Percentiles rank a stretch among this genome's conserved stretches.
Conservation (phyloP, 768 basidiomycete genomes). For the Rhizopogon vulgaris region DNA sequence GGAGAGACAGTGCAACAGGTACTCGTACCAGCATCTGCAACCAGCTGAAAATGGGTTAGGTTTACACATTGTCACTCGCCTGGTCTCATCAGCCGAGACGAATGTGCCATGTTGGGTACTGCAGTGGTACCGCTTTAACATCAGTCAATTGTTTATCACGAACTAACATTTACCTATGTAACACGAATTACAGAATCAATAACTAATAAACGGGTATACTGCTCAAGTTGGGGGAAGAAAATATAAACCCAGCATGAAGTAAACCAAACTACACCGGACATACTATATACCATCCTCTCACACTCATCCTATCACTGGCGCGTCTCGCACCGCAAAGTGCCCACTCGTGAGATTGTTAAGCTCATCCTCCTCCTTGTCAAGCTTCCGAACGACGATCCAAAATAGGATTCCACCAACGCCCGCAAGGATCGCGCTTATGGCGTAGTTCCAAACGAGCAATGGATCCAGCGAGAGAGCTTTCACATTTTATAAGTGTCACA, state of each 20-base stretch:
- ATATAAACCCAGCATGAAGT: background rate
- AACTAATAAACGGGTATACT: too few species aligned
- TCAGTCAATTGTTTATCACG: too few species aligned
- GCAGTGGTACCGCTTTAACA: too few species aligned
- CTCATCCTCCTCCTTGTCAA: slow-evolving; percentile 58
- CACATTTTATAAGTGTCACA: background rate
- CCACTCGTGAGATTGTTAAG: slow-evolving; percentile 50
- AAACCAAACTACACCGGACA: background rate
- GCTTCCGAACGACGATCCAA: slow-evolving; percentile 43
- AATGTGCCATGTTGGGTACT: too few species aligned
- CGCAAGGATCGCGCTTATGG: slow-evolving; percentile 50
- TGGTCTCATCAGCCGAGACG: too few species aligned
- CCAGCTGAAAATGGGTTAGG: too few species aligned
- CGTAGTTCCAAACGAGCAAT: slow-evolving; percentile 72
- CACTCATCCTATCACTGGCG: background rate
- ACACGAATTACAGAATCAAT: too few species aligned
- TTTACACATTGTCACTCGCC: too few species aligned
- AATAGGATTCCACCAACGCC: slow-evolving; percentile 47
- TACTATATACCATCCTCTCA: background rate
- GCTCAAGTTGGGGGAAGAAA: too few species aligned
- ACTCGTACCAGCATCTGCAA: too few species aligned
- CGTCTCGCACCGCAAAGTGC: slow-evolving; percentile 19
- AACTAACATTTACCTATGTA: too few species aligned
- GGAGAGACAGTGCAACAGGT: too few species aligned
- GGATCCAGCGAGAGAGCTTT: slow-evolving; percentile 64